Conservation (phyloP, 2,329 filamentous ascomycete species). For the Nothopassalora personata region DNA sequence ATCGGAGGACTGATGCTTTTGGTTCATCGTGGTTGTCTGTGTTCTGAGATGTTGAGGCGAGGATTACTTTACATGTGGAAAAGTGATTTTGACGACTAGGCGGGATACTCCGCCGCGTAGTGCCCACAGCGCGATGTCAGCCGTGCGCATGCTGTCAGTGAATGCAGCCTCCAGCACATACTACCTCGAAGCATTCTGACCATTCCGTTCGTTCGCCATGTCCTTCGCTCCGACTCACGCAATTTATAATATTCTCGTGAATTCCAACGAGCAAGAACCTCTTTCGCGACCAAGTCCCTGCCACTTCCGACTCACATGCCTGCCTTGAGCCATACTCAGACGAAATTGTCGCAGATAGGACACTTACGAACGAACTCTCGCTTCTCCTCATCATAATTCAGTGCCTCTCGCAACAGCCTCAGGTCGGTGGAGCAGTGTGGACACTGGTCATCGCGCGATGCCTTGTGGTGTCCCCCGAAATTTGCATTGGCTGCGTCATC, state of each 20-base stretch:
- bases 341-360: neutral
- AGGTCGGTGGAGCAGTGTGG: neutral
- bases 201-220: neutral
- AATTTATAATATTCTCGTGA: no score
- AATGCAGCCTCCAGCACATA: neutral
- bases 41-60: neutral
- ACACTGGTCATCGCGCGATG: neutral
- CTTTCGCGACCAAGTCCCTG: no score
- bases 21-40: neutral
- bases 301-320: no score
- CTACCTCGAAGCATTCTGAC: neutral
- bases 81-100: neutral
- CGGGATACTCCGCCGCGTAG: neutral
- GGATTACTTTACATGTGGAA: neutral
- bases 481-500: no score
- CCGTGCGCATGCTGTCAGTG: neutral
- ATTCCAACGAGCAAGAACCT: no score
- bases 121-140: neutral
- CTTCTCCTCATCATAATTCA: neutral
- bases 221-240: neutral
- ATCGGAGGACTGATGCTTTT: constrained; percentile 8
- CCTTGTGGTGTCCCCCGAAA: no score
- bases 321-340: neutral
- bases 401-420: no score
- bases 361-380: neutral